Evolutionary conservation across 1,284 basidiomycete genomes (phyloP).

Genomic region (Cryptococcus maquisensis): DNA sequence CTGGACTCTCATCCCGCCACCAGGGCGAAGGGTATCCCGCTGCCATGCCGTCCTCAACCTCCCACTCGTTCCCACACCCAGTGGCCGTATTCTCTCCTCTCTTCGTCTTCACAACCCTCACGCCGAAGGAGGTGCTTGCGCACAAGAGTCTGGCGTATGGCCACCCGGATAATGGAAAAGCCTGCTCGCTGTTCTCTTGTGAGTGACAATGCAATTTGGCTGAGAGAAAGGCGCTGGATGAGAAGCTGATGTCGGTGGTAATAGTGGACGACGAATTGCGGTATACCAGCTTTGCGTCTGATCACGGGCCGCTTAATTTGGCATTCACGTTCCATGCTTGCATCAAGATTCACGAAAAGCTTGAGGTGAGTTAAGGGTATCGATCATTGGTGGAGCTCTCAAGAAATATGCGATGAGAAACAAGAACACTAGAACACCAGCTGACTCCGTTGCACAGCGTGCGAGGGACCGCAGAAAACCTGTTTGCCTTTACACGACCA

Average conservation of each 20-base stretch:
- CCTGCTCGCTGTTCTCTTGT: constrained; percentile 38
- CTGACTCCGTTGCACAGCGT: constrained; percentile 1
- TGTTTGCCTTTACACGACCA: constrained; percentile 84
- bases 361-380: constrained; percentile 59
- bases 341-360: constrained; percentile 80
- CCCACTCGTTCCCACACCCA: constrained; percentile 29
- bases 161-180: constrained; percentile 30
- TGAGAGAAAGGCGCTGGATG: neutral
- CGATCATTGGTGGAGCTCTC: neutral
- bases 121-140: constrained; percentile 18
- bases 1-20: neutral
- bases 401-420: neutral
- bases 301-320: constrained; percentile 91
- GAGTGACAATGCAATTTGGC: constrained; percentile 1
- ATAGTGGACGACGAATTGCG: constrained; percentile 71
- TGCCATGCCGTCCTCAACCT: neutral
- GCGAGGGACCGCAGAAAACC: constrained; percentile 56
- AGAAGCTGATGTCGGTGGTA: constrained; percentile 3
- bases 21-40: too few relatives aligned
- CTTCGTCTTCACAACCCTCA: constrained; percentile 44
- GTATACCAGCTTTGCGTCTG: constrained; percentile 90
- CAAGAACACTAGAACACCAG: neutral
- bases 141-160: constrained; percentile 22
- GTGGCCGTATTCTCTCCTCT: constrained; percentile 35
- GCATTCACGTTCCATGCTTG: constrained; percentile 92